Base-by-base conservation (phyloP, 129 eudicot genomes). In the Flaveria robusta region DNA sequence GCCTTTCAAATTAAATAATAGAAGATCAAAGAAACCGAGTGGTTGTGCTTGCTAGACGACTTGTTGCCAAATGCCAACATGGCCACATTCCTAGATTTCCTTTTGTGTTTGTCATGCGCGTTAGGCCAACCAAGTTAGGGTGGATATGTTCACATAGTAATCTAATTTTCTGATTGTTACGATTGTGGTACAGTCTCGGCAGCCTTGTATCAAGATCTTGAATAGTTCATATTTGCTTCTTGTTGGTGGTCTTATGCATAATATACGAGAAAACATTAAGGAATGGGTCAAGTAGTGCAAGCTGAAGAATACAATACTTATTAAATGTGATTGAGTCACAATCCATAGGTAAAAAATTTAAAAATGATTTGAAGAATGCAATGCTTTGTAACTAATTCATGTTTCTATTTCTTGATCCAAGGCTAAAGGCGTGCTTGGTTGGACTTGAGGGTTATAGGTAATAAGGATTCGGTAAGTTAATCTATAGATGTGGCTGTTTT, bases 291-390 rank as follows among this genome's bases (percentile, higher is more conserved):
- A 54, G 42, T 77, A 42, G 14, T 77, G 74, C 75, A 24, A 68
- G 81, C 74, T 11, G 70, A 68, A 68, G 75, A 54, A 76, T 51
- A 24, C 52, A 66, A 76, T 49, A 76, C 27, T 20, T 47, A 55
- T 67, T 77, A 45, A 66, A 77, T 68, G 75, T 68, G 68, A 74
- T 58, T 1, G 75, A 24, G n/a, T 77, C 69, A 55, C 68, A 11
- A 14, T 68, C 45, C 42, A 74, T 26, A 59, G 71, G 62, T 45
- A 60, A 74, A 45, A 58, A 4, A 7, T 5, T 24, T 59, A 42
- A 74, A 26, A 59, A 45, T 58, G 43, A 59, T 43, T 41, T 58
- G 23, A 26, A 50, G n/a, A 50, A 15, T 54, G 19, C 55, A 15
- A 49, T 13, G 55, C 55, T 16, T 49, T 49, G 18, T 14, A 49